Percentiles rank a stretch among this genome's conserved stretches.
phyloP scores from a whole-genome alignment of 768 basidiomycete species.

The Lanmaoa pseudosensibilis region DNA sequence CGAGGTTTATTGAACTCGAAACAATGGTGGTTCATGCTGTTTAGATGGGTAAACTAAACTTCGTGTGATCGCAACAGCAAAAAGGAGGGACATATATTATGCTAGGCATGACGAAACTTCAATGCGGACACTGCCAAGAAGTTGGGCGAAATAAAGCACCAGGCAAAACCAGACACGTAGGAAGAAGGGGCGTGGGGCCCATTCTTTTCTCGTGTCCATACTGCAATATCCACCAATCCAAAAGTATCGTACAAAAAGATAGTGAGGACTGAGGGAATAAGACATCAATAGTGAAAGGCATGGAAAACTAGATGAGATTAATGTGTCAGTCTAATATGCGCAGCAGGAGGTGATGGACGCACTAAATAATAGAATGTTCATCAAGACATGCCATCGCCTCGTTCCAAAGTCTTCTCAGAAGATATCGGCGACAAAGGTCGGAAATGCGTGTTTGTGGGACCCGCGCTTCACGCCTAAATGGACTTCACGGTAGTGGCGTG shows the following conservation, averaged over 20 bases:
- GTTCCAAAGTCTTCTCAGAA: not conserved
- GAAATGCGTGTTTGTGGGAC: not conserved
- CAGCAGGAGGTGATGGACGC: not conserved
- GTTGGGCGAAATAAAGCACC: not conserved
- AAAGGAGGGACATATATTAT: not conserved
- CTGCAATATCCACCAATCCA: not conserved
- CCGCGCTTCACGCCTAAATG: slow-evolving; percentile 16
- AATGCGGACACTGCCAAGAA: not conserved
- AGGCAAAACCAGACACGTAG: not conserved
- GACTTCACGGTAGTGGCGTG: slow-evolving; percentile 17
- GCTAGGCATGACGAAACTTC: not conserved
- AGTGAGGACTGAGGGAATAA: not conserved
- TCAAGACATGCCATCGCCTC: not conserved
- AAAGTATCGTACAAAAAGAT: slow-evolving; percentile 7
- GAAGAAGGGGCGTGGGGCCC: not conserved
- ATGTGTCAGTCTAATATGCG: not conserved
- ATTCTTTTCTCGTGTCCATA: not conserved
- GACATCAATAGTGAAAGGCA: not conserved
- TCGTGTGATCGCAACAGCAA: not conserved
- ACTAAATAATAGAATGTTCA: not conserved
- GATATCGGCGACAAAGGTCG: not conserved
- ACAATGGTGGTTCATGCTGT: not conserved
- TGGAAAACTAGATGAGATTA: not conserved
- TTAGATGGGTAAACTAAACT: not conserved
- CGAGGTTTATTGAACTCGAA: not conserved